Evolutionary conservation across 2,329 filamentous ascomycete genomes (phyloP).

Genomic region (Hymenoscyphus occultus): DNA sequence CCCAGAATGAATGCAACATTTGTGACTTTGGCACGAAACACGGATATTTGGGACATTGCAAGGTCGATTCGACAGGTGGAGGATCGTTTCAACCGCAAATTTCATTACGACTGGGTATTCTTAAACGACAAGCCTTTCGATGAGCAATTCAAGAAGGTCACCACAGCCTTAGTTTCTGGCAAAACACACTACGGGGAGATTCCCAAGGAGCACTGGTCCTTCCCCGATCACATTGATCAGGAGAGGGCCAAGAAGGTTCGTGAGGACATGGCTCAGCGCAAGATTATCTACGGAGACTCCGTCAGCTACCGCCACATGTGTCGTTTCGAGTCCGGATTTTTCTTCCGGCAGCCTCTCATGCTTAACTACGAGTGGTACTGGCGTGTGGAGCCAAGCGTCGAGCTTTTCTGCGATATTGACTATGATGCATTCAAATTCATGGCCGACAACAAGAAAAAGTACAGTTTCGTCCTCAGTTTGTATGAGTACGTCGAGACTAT

Average conservation of each 20-base stretch:
- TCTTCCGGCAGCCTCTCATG: slow-evolving; percentile 94
- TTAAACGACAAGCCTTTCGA: slow-evolving; percentile 95
- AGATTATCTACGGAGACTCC: slow-evolving; percentile 98
- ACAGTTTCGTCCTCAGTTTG: slow-evolving; percentile 91
- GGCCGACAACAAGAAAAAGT: slow-evolving; percentile 95
- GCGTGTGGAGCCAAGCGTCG: slow-evolving; percentile 95
- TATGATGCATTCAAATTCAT: slow-evolving; percentile 97
- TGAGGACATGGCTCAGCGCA: slow-evolving; percentile 87
- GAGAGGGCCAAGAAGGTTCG: slow-evolving; percentile 87
- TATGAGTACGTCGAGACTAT: slow-evolving; percentile 97
- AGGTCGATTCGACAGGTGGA: slow-evolving; percentile 94
- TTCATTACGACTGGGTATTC: slow-evolving; percentile 99
- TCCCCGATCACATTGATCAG: slow-evolving; percentile 92
- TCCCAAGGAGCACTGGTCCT: slow-evolving; percentile 92
- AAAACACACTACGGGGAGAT: slow-evolving; percentile 90
- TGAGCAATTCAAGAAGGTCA: slow-evolving; percentile 89
- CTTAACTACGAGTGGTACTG: slow-evolving; percentile 99
- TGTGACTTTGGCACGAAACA: slow-evolving; percentile 90
- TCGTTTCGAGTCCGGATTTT: slow-evolving; percentile 98
- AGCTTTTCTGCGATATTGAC: slow-evolving; percentile 92
- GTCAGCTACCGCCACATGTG: slow-evolving; percentile 99
- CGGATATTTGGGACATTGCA: slow-evolving; percentile 93
- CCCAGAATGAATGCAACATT: slow-evolving; percentile 95
- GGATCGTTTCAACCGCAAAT: slow-evolving; percentile 95
- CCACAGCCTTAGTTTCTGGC: slow-evolving; percentile 83